Base-by-base conservation (phyloP, 1,284 basidiomycete species). In the Fomes fomentarius region DNA sequence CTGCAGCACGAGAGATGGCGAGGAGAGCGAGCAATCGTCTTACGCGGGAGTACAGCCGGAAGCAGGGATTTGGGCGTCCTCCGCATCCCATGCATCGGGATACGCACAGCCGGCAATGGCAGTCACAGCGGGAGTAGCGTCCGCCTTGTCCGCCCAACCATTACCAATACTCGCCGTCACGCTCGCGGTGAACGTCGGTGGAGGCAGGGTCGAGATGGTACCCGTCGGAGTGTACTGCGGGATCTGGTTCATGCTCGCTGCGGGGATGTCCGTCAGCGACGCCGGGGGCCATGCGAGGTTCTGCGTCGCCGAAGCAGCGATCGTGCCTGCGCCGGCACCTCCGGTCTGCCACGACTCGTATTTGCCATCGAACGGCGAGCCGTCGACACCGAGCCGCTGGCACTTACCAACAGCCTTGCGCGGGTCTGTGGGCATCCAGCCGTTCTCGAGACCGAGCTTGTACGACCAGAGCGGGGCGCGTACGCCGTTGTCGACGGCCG, bases 371-470 rank as follows among this genome's bases (percentile, higher is more conserved):
- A 89, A 93, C 11, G 73, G 61, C 40, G 69, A 66, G 11, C 5
- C 5, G 14, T 70, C 65, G 3, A 79, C 78, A 30, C 84, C 78
- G 44, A 86, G 71, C 4, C 76, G 70, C 30, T 70, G 76, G 67
- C 94, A 96, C 30, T 74, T 80, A 24, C 94, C 94, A 21, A 75
- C 49, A 1, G 85, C 82, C 15, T 67, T 69, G 56, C 93, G 80
- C 17, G 94, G 94, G 71, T 96, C 90, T 0, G 71, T 74, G 15
- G 93, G 91, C 59, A 94, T 87, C 85, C 86, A 96, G 10, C 93
- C 94, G 47, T 84, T 72, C 62, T 82, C 70, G 38, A 93, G 76
- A 31, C 94, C 94, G 56, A 93, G 87, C 63, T 85, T 72, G 74
- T 94, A 94, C 35, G 89, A 88, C 93, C 93, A 91, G 31, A 88